Conservation (phyloP, 768 basidiomycete genomes). For the Xanthoconium purpureum region DNA sequence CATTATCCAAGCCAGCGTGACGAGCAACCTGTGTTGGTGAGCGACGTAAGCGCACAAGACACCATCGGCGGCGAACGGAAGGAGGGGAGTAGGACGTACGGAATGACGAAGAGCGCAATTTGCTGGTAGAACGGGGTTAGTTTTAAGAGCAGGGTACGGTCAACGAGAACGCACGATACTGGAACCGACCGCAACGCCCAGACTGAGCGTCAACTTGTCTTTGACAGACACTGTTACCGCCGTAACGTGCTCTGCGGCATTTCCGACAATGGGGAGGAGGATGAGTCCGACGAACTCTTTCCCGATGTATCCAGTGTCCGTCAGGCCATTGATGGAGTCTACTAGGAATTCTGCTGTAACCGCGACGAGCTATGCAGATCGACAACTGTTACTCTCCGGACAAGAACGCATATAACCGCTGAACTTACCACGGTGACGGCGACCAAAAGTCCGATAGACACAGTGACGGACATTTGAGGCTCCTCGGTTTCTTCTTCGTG, state of each 20-base stretch:
- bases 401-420: neutral
- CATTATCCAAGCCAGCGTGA: conserved; percentile 77
- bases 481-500: conserved; percentile 37
- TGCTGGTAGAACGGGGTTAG: conserved; percentile 43
- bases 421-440: conserved; percentile 59
- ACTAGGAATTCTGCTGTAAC: conserved; percentile 69
- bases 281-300: conserved; percentile 86
- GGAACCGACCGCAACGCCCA: conserved; percentile 87
- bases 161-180: conserved; percentile 56
- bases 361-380: conserved; percentile 43
- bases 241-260: conserved; percentile 89
- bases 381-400: neutral
- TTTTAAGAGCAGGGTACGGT: neutral
- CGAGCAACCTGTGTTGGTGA: conserved; percentile 52
- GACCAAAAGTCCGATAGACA: conserved; percentile 53
- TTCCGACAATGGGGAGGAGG: conserved; percentile 88
- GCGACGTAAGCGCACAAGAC: conserved; percentile 6
- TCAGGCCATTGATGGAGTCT: conserved; percentile 76
- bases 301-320: conserved; percentile 50
- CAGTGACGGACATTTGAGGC: conserved; percentile 50
- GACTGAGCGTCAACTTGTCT: conserved; percentile 80
- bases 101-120: conserved; percentile 68
- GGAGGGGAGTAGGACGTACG: conserved; percentile 34
- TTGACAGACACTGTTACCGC: conserved; percentile 91
- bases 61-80: neutral